These are phyloP conservation scores for Sonneratia caseolaris DNA, from an alignment of 345 rosid genomes.

Conservation along the genomic window DNA sequence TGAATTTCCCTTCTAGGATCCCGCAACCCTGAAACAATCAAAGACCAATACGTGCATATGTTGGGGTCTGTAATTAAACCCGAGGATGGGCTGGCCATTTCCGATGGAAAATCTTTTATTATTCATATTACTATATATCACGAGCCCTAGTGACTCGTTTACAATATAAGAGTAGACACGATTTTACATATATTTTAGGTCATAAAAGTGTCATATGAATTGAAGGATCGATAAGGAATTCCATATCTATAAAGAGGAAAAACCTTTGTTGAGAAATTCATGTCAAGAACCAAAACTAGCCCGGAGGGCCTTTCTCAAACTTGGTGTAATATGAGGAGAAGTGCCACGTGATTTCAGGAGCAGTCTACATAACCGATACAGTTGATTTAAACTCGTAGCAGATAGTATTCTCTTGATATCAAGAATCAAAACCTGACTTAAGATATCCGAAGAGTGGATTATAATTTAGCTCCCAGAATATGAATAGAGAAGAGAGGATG, in stretches of 20 bases:
- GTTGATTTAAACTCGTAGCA: background rate
- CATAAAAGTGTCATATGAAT: background rate
- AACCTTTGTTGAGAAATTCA: no score
- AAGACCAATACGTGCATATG: background rate
- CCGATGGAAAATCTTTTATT: background rate
- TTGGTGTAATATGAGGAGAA: no score
- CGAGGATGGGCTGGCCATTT: background rate
- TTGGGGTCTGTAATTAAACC: background rate
- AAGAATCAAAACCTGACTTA: background rate
- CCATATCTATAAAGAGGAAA: no score
- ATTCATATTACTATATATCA: background rate
- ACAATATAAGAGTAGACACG: no score
- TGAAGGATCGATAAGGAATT: no score
- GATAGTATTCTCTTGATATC: background rate
- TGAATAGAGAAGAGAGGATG: no score
- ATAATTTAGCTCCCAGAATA: background rate
- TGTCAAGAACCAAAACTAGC: no score
- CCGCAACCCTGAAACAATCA: constrained; percentile 7
- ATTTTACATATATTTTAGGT: background rate
- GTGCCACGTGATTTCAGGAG: background rate
- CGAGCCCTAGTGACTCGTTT: background rate
- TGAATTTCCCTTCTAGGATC: constrained; percentile 5
- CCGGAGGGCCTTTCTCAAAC: no score
- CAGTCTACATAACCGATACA: background rate
- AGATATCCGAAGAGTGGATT: background rate